A percentile compares a stretch with the other conserved stretches of the same genome.
These are phyloP conservation scores for Sequoia sempervirens DNA, from an alignment of 75 land plant species.

Conservation along the genomic window DNA sequence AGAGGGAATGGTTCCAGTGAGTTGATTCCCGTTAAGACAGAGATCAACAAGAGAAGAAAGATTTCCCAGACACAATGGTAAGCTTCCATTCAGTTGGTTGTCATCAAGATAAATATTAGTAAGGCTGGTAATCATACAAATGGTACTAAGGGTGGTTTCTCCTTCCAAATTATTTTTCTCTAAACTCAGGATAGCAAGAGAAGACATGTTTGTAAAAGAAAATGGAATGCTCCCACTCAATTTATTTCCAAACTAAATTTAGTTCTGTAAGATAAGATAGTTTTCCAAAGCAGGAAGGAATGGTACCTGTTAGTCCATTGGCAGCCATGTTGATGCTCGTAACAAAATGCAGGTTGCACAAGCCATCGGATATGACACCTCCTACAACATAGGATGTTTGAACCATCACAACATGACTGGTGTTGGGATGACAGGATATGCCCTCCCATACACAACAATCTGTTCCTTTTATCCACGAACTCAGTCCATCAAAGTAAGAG, in stretches of 20 bases:
- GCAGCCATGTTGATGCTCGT: not conserved
- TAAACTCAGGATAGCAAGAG: not conserved
- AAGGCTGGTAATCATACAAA: conserved; percentile 9
- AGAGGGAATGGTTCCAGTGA: conserved; percentile 14
- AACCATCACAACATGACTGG: not conserved
- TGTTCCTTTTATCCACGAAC: not conserved
- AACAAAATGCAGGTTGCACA: not conserved
- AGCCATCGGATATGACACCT: not conserved
- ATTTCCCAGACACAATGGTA: conserved; percentile 7
- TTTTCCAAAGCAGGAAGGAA: not conserved
- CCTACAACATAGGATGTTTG: not conserved
- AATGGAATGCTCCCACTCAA: not conserved
- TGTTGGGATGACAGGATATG: not conserved
- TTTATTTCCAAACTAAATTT: not conserved
- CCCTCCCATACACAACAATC: not conserved
- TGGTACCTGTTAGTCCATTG: not conserved
- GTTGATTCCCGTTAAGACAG: not conserved
- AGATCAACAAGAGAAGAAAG: not conserved
- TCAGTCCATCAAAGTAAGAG: not conserved
- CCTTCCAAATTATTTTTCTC: not conserved
- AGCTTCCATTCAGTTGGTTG: conserved; percentile 13
- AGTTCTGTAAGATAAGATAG: not conserved
- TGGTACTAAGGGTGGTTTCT: not conserved
- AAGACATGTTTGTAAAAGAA: not conserved
- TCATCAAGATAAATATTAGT: conserved; percentile 1